phyloP scores from a whole-genome alignment of 805 yeast species.

The Saccharomycopsis schoenii region DNA sequence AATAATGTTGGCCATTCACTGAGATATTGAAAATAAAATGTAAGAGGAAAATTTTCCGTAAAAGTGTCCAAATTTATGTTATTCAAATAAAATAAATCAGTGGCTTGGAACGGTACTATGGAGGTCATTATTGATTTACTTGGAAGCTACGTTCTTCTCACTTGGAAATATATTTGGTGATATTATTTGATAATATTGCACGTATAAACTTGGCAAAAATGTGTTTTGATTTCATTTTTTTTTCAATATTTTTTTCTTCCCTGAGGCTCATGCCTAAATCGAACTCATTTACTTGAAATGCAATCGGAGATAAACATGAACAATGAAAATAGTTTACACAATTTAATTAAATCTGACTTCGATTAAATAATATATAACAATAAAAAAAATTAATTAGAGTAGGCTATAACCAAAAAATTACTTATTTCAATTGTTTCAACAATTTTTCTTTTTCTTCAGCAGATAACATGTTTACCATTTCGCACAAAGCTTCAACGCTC shows the following conservation, averaged over 20 bases:
- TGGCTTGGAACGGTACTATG: conserved; percentile 75
- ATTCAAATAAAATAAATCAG: conserved; percentile 67
- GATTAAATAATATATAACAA: background rate
- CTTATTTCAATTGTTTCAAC: conserved; percentile 4
- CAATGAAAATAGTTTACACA: too few relatives aligned
- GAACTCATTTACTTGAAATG: too few relatives aligned
- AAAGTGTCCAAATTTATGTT: conserved; percentile 77
- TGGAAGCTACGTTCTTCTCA: background rate
- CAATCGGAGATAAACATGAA: too few relatives aligned
- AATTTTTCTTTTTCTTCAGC: conserved; percentile 44
- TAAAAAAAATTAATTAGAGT: background rate
- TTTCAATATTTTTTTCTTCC: background rate
- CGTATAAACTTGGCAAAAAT: background rate
- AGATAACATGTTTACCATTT: conserved; percentile 41
- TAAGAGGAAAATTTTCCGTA: conserved; percentile 83
- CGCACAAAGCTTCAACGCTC: conserved; percentile 45
- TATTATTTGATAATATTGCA: background rate
- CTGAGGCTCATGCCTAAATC: too few relatives aligned
- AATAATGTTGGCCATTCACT: conserved; percentile 82
- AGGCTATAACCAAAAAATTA: background rate
- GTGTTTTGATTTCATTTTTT: background rate
- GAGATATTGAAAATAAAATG: conserved; percentile 77
- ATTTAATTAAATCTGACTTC: too few relatives aligned
- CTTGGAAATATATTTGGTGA: background rate
- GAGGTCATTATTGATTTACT: conserved; percentile 56